Evolutionary conservation across 2,329 filamentous ascomycete genomes (phyloP), one percentile per base, ranked within the genome.

Genomic region (Aspergillus amoenus): DNA sequence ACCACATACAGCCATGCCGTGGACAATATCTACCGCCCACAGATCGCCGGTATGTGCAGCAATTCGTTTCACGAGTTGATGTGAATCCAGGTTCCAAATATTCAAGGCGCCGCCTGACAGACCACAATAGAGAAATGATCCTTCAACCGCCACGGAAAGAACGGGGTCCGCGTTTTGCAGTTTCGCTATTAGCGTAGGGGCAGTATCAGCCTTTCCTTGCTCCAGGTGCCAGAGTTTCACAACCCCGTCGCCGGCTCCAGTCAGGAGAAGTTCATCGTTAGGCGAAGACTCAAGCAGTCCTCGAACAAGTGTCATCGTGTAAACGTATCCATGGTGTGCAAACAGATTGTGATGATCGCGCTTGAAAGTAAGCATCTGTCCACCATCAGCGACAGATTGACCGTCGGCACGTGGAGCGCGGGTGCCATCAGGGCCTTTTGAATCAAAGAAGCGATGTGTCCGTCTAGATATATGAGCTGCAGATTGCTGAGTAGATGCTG

Each of bases 41-140:
- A 97, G 85, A 71, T 97, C 91, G 43, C 87, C 88, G 34, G 84
- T 85, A 65, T 92, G 89, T 1, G 88, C 86, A 69, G 89, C 92
- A 68, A 99, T 88, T 17, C 91, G 92, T 56, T 94, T 84, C 44
- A 99, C 82, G 48, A 94, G 87, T 74, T 99, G 94, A 53, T 89
- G 87, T 0, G 94, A 97, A 70, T 97, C 93, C 13, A 99, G 81
- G 70, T 99, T 95, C 93, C 95, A 99, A 11, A 99, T 85, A 71
- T 97, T 93, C 58, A 99, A 86, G 50, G 96, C 84, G 21, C 94
- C 95, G 40, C 90, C 87, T 1, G 92, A 84, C 65, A 95, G 89
- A 46, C 94, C 94, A 58, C 90, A 91, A 70, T 97, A 99, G 4
- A 99, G 81, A 63, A 99, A 95, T 0, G 92, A 93, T 0, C 91